Evolutionary conservation across 495 filamentous ascomycete species (phyloP).

Genomic region (Evansstolkia leycettana): DNA sequence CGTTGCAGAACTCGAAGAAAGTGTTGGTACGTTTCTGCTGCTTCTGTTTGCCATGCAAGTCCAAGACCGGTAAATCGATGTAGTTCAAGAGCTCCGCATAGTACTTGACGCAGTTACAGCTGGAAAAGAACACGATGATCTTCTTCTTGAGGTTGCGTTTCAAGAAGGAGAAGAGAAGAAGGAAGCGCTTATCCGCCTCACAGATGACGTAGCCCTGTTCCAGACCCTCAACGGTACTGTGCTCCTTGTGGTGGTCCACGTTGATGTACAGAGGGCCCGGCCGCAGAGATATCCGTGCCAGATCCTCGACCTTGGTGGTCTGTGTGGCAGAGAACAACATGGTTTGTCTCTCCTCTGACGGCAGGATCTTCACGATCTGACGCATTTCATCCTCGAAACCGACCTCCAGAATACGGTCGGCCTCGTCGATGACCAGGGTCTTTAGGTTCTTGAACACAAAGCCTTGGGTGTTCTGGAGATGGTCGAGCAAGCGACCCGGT

Average conservation of each 20-base stretch:
- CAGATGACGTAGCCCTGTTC: constrained; percentile 94
- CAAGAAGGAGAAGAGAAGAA: constrained; percentile 90
- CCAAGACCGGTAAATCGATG: constrained; percentile 80
- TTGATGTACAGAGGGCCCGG: constrained; percentile 94
- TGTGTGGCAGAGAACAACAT: constrained; percentile 97
- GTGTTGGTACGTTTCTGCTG: constrained; percentile 95
- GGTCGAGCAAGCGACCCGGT: constrained; percentile 84
- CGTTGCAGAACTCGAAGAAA: constrained; percentile 98
- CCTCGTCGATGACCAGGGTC: constrained; percentile 78
- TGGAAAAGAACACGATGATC: constrained; percentile 93
- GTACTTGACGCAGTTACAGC: constrained; percentile 89
- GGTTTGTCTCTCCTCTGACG: constrained; percentile 79
- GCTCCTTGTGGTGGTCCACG: constrained; percentile 67
- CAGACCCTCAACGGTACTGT: constrained; percentile 79
- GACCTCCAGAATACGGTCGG: constrained; percentile 88
- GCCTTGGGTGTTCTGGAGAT: constrained; percentile 82
- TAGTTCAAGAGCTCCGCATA: constrained; percentile 90
- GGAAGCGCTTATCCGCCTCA: constrained; percentile 85
- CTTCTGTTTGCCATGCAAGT: constrained; percentile 84
- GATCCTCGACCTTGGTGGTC: constrained; percentile 95
- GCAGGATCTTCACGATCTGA: constrained; percentile 92
- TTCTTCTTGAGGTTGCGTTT: constrained; percentile 88
- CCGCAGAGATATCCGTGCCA: constrained; percentile 84
- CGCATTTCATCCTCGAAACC: constrained; percentile 99
- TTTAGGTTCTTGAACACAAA: constrained; percentile 92